Evolutionary conservation across 2,329 filamentous ascomycete genomes (phyloP).

Genomic region (Pleurostoma richardsiae): DNA sequence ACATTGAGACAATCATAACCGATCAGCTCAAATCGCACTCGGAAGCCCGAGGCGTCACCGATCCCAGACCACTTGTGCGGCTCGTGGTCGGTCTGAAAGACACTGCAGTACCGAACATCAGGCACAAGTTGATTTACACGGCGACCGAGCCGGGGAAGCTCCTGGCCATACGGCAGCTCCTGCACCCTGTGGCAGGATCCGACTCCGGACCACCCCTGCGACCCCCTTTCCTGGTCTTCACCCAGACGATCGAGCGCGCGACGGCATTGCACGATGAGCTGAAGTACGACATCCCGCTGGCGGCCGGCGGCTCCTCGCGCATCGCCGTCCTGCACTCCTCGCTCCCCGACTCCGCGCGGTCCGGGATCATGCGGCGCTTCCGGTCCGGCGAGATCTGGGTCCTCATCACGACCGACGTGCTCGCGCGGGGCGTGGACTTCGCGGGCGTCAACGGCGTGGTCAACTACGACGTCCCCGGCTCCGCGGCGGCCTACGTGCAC

Average conservation of each 20-base stretch:
- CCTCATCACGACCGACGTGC: conserved; percentile 89
- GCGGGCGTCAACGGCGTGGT: conserved; percentile 92
- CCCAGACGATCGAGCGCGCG: conserved; percentile 90
- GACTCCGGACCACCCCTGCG: conserved; percentile 59
- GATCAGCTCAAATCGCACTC: conserved; percentile 58
- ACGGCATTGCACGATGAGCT: conserved; percentile 84
- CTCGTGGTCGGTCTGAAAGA: conserved; percentile 96
- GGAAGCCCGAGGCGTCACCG: conserved; percentile 24
- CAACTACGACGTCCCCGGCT: conserved; percentile 96
- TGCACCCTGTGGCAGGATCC: conserved; percentile 64
- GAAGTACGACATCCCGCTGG: conserved; percentile 86
- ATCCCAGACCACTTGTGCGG: conserved; percentile 59
- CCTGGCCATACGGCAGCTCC: conserved; percentile 80
- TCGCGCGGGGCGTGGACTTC: conserved; percentile 92
- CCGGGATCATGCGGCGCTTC: conserved; percentile 83
- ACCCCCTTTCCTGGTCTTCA: conserved; percentile 91
- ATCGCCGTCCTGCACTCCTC: conserved; percentile 89
- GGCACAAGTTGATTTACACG: conserved; percentile 84
- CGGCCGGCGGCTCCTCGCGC: conserved; percentile 77
- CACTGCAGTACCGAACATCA: conserved; percentile 86
- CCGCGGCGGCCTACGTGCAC: conserved; percentile 85
- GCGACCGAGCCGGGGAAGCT: conserved; percentile 93
- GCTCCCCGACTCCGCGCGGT: conserved; percentile 69
- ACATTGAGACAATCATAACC: conserved; percentile 73
- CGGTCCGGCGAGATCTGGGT: conserved; percentile 92